Conservation (phyloP, 495 filamentous ascomycete genomes). For the Staphylotrichum longicolle region DNA sequence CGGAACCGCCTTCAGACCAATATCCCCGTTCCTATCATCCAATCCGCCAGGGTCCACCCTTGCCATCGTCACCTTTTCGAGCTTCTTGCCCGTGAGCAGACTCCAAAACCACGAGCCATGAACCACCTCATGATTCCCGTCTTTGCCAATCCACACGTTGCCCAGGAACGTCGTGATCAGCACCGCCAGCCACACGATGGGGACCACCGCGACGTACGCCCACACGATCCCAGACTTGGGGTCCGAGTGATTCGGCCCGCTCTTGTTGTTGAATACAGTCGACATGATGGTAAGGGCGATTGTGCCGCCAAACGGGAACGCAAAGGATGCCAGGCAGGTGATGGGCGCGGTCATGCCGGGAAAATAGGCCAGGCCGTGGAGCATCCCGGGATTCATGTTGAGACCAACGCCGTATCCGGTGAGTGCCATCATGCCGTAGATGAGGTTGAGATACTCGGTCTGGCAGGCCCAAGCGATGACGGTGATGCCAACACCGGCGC, state of each 20-base stretch:
- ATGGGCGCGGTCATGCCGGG: conserved; percentile 50
- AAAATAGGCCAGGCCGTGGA: conserved; percentile 57
- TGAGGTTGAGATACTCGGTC: conserved; percentile 36
- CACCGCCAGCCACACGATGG: conserved; percentile 49
- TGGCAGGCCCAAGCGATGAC: conserved; percentile 51
- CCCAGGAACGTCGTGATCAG: conserved; percentile 47
- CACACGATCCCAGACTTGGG: conserved; percentile 51
- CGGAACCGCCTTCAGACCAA: neutral
- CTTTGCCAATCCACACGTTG: conserved; percentile 51
- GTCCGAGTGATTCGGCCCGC: conserved; percentile 19
- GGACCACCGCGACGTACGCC: conserved; percentile 55
- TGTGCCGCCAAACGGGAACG: conserved; percentile 57
- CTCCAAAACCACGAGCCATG: conserved; percentile 29
- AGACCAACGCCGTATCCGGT: conserved; percentile 59
- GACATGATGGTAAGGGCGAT: conserved; percentile 59
- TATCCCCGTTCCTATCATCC: neutral
- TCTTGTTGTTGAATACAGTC: conserved; percentile 58
- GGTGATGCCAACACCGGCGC: conserved; percentile 47
- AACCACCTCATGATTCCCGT: conserved; percentile 28
- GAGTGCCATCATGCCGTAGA: conserved; percentile 61
- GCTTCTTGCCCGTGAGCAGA: conserved; percentile 19
- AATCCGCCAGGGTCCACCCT: conserved; percentile 19
- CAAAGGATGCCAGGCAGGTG: conserved; percentile 51
- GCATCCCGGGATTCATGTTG: conserved; percentile 30
- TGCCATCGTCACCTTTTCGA: conserved; percentile 30